Base-by-base conservation (phyloP, 2,329 filamentous ascomycete genomes). In the Tetracladium maxilliforme region DNA sequence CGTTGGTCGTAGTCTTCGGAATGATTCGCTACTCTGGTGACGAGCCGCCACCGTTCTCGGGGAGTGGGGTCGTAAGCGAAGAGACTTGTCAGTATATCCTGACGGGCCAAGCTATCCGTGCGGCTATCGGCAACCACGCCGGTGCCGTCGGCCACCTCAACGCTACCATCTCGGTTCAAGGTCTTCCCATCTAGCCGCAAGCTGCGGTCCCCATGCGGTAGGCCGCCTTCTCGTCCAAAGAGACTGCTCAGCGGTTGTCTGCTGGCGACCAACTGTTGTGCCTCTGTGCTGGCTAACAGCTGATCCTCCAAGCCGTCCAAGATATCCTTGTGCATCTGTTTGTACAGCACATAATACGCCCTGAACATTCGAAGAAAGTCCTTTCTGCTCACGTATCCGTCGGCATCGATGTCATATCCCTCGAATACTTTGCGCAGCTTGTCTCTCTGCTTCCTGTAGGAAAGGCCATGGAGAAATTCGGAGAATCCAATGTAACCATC, bases 331-430 rank as follows among this genome's bases (percentile, higher is more conserved):
- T 90, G 84, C 50, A 93, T 74, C 44, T 93, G 80, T 43, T 86
- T 83, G 44, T 84, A 90, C 7, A 94, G 67, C 3, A 81, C 74
- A 48, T 92, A 95, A 47, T 92, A 93, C 1, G 87, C 87, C 21
- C 82, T 67, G 49, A 95, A 93, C 52, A 98, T 78, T 28, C 86
- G 73, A 16, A 95, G 52, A 39, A 94, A 92, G 46, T 98, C 87
- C 38, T 76, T 75, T 10, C 90, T 68, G 39, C 76, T 74, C 21
- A 95, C 76, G 37, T 68, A 92, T 8, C 86, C 86, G 49, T 95
- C 86, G 2, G 68, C 67, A 39, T 95, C 82, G 25, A 93, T 70
- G 41, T 98, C 90, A 42, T 93, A 95, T 9, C 83, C 86, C 28
- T 81, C 69, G 43, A 95, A 92, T 3, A 90, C 76, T 31, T 75